Conservation (phyloP, 163 green algal species). For the Coccomyxa subellipsoidea region DNA sequence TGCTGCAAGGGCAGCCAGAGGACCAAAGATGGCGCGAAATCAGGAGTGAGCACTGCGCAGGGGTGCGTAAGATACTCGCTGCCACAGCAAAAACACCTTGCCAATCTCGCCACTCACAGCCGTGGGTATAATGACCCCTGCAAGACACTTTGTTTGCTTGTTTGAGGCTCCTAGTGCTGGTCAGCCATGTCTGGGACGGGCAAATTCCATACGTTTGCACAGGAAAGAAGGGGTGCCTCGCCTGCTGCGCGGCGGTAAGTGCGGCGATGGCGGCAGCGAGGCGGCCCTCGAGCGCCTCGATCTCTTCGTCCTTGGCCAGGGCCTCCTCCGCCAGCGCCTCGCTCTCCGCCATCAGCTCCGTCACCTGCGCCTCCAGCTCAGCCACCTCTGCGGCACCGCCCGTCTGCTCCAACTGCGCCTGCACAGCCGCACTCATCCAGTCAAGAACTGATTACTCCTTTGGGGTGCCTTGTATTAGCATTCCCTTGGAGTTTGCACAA, state of each 20-base stretch:
- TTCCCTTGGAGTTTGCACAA: neutral
- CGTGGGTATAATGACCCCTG: too few species aligned
- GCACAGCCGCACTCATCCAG: neutral
- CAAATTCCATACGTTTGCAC: too few species aligned
- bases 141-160: too few species aligned
- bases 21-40: too few species aligned
- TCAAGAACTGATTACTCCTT: neutral
- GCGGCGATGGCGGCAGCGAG: neutral
- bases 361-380: neutral
- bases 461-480: neutral
- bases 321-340: neutral
- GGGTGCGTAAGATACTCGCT: too few species aligned
- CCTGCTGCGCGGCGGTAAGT: neutral
- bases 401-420: neutral
- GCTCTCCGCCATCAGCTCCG: neutral
- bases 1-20: neutral
- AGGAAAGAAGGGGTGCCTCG: too few species aligned
- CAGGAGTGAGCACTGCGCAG: too few species aligned
- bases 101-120: too few species aligned
- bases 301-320: conserved; percentile 7
- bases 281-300: neutral
- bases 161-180: too few species aligned
- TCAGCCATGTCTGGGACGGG: too few species aligned
- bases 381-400: neutral
- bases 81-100: too few species aligned